Percentiles rank a stretch among this genome's conserved stretches.
Conservation (phyloP, 768 basidiomycete genomes). For the Coprinellus micaceus region DNA sequence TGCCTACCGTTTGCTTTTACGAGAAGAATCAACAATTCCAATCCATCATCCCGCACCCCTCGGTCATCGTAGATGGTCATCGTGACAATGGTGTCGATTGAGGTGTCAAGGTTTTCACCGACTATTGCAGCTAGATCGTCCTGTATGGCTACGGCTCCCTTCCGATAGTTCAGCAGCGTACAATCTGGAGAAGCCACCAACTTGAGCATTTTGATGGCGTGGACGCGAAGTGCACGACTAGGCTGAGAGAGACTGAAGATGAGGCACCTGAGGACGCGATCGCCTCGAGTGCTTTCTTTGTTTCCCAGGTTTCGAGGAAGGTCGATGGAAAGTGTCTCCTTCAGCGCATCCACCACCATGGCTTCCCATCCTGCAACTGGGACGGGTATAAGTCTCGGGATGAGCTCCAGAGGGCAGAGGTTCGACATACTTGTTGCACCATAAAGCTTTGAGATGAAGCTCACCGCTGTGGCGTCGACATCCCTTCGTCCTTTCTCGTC, state of each 20-base stretch:
- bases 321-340: not conserved
- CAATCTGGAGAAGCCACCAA: not conserved
- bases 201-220: slow-evolving; percentile 1
- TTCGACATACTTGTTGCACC: not conserved
- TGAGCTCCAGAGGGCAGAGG: not conserved
- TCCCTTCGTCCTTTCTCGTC: not conserved
- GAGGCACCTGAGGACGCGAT: not conserved
- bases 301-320: not conserved
- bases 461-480: not conserved
- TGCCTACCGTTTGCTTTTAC: not conserved
- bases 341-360: not conserved
- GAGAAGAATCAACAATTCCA: not conserved
- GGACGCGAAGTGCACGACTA: not conserved
- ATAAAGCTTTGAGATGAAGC: not conserved
- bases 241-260: not conserved
- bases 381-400: not conserved
- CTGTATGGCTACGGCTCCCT: no score
- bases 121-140: not conserved
- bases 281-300: not conserved
- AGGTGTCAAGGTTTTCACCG: not conserved
- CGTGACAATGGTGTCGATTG: not conserved
- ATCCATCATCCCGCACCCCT: not conserved
- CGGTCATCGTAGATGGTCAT: not conserved
- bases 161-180: no score
- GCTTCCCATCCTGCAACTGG: not conserved